phyloP scores from a whole-genome alignment of 441 rosid genomes.

The Euphorbia celastroides region DNA sequence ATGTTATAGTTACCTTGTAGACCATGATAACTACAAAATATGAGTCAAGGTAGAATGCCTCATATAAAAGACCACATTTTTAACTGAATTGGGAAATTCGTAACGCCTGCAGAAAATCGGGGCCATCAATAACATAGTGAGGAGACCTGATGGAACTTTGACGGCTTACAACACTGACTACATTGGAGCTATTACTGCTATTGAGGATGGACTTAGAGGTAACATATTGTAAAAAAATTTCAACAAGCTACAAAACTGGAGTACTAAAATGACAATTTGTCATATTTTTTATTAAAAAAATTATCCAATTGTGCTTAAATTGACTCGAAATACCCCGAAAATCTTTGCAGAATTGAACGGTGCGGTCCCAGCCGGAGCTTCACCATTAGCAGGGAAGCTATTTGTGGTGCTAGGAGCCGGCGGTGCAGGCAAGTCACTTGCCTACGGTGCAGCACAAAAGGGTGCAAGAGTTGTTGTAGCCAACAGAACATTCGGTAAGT shows the following conservation, averaged over 20 bases:
- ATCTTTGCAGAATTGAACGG: conserved; percentile 17
- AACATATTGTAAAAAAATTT: too few relatives aligned
- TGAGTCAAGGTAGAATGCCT: too few relatives aligned
- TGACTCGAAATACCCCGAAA: not conserved
- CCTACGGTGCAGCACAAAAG: conserved; percentile 45
- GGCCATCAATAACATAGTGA: conserved; percentile 40
- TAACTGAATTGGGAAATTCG: too few relatives aligned
- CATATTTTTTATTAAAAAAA: conserved; percentile 3
- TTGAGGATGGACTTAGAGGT: conserved; percentile 54
- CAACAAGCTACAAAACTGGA: not conserved
- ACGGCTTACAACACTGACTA: conserved; percentile 51
- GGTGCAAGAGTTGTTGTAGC: conserved; percentile 51
- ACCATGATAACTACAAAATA: too few relatives aligned
- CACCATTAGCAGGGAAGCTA: conserved; percentile 41
- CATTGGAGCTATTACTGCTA: conserved; percentile 48
- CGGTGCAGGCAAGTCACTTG: conserved; percentile 55
- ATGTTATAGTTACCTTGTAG: too few relatives aligned
- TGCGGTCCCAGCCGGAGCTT: conserved; percentile 13
- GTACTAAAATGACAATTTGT: not conserved
- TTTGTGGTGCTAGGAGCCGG: conserved; percentile 52
- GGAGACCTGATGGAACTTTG: conserved; percentile 42
- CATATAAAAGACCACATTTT: not conserved
- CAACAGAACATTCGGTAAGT: conserved; percentile 42
- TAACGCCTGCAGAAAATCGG: conserved; percentile 46
- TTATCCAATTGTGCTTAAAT: too few relatives aligned